Base-by-base conservation (phyloP, 2,329 filamentous ascomycete genomes). In the Talaromyces sp. region DNA sequence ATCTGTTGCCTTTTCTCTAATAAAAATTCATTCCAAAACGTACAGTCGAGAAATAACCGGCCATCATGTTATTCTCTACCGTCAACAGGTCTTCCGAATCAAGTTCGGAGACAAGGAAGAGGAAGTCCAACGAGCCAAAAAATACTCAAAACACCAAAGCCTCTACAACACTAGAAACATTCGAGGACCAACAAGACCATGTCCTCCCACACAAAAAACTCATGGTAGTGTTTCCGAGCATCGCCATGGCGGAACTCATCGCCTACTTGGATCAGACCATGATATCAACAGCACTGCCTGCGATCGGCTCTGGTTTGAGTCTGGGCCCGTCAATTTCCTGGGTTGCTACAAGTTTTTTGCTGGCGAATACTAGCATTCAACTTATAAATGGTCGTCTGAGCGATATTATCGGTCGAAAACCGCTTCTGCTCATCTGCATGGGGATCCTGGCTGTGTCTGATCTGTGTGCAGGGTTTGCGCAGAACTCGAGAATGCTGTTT, bases 311-410 rank as follows among this genome's bases (percentile, higher is more conserved):
- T 29, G 32, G 27, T 10, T n/a, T 59, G 10, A 46, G 46, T 14
- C 19, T 55, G 50, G 57, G 57, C 9, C 27, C 51, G 19, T 59
- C 57, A 29, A 59, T 59, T 21, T 64, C 65, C 32, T 66, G 63
- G 64, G 51, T 65, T n/a, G 60, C 57, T n/a, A 58, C 63, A 1
- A 61, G 57, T 35, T 66, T 65, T 24, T 21, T 65, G 41, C 69
- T 77, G 17, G 73, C 75, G 0, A 71, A 69, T 13, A 77, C 75
- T 0, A 67, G 68, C 2, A 86, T 86, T 62, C 83, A 85, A 68
- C 81, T 85, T 58, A 75, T 86, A 2, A 85, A 86, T 68, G 84
- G 84, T 26, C 76, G 82, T 0, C 65, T 84, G 6, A 84, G 82
- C 2, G 82, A 85, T 67, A 79, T 85, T 0, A 76, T 84, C 41